Conservation (phyloP, 1,284 basidiomycete genomes). For the Naganishia albida region DNA sequence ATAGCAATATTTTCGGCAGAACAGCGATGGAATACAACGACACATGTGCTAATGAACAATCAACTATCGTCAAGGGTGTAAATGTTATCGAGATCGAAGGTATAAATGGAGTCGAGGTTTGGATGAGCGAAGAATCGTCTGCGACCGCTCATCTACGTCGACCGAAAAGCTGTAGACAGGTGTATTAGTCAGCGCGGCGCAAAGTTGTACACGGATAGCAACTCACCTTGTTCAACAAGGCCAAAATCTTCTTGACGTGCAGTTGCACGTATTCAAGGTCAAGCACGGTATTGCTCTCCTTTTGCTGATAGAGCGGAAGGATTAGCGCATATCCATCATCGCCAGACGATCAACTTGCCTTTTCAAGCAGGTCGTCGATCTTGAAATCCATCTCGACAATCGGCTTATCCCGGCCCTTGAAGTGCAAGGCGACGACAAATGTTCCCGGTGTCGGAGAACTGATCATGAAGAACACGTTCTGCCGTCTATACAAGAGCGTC, state of each 20-base stretch:
- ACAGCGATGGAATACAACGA: neutral
- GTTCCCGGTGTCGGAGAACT: conserved; percentile 96
- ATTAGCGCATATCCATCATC: neutral
- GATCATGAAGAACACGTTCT: conserved; percentile 98
- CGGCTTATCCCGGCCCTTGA: conserved; percentile 98
- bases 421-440: conserved; percentile 97
- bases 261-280: conserved; percentile 98
- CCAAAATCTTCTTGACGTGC: conserved; percentile 91
- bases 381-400: conserved; percentile 99
- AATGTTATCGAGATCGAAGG: conserved; percentile 7
- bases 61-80: neutral
- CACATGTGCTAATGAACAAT: neutral
- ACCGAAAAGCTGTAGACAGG: neutral
- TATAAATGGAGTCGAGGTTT: neutral
- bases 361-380: conserved; percentile 96
- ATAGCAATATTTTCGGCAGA: too few species aligned
- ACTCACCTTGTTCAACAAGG: conserved; percentile 86
- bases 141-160: neutral
- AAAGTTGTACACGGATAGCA: neutral
- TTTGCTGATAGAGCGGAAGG: conserved; percentile 67
- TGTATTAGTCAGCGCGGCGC: neutral
- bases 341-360: conserved; percentile 58
- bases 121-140: neutral
- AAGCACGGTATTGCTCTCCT: conserved; percentile 92
- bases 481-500: conserved; percentile 62